These are phyloP conservation scores for Kwoniella sp. DNA, from an alignment of 768 basidiomycete genomes.

Conservation along the genomic window DNA sequence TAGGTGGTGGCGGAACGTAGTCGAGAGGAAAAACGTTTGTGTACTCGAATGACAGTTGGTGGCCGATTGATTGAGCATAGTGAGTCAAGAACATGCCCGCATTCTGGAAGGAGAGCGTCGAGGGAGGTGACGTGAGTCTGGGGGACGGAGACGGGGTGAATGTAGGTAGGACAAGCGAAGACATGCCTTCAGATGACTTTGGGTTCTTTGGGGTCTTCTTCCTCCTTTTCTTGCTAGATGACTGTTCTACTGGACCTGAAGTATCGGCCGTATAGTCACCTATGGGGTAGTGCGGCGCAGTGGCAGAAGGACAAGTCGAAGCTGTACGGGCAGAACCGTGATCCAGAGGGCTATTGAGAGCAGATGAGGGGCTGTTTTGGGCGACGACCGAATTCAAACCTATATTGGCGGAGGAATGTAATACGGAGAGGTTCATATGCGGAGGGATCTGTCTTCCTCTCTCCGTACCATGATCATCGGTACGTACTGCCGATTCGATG, in stretches of 20 bases:
- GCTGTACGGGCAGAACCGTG: too few relatives aligned
- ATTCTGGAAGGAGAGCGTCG: constrained; percentile 22
- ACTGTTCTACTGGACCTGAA: too few relatives aligned
- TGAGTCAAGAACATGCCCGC: constrained; percentile 22
- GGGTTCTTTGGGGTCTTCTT: not conserved
- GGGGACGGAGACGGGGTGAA: constrained; percentile 12
- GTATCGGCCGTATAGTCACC: too few relatives aligned
- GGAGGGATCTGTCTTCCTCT: not conserved
- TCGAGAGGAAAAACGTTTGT: not conserved
- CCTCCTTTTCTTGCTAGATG: not conserved
- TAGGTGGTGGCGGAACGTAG: not conserved
- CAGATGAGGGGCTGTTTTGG: too few relatives aligned
- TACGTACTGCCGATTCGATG: not conserved
- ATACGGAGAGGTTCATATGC: not conserved
- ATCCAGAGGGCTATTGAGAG: too few relatives aligned
- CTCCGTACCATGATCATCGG: not conserved
- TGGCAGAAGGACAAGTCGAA: too few relatives aligned
- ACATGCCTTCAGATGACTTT: not conserved
- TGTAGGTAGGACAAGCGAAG: not conserved
- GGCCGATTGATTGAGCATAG: constrained; percentile 30
- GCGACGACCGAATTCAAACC: too few relatives aligned
- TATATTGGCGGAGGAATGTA: too few relatives aligned
- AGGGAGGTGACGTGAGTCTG: constrained; percentile 6
- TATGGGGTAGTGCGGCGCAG: too few relatives aligned
- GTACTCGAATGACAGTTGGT: constrained; percentile 4